phyloP scores from a whole-genome alignment of 164 flowering plant species.

The Saururus chinensis region DNA sequence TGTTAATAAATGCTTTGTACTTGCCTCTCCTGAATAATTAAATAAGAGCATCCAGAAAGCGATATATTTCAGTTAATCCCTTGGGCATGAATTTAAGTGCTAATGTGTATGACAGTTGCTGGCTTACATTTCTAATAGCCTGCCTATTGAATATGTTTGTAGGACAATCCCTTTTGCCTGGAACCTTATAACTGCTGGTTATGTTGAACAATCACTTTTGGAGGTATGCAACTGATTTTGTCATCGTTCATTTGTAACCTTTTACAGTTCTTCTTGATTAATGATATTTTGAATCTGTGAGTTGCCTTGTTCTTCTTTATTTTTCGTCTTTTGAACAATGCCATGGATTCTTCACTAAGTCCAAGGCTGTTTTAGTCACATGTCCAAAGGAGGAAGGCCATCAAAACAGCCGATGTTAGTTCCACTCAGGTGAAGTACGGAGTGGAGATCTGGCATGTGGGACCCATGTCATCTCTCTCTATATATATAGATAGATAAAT shows the following conservation, averaged over 20 bases:
- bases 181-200: conserved; percentile 94
- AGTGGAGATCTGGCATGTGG: too few species aligned
- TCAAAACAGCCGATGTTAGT: too few species aligned
- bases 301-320: not conserved
- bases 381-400: too few species aligned
- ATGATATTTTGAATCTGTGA: not conserved
- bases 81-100: not conserved
- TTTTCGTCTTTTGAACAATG: too few species aligned
- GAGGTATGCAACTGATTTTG: conserved; percentile 46
- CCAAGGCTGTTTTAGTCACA: too few species aligned
- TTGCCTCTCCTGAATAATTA: too few species aligned
- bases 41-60: too few species aligned
- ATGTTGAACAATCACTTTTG: conserved; percentile 59
- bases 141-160: conserved; percentile 12
- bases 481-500: too few species aligned
- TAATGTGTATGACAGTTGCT: not conserved
- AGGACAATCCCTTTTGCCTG: conserved; percentile 98
- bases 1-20: not conserved
- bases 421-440: too few species aligned
- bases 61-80: too few species aligned
- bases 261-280: not conserved
- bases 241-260: not conserved
- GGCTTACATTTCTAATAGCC: not conserved
- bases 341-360: too few species aligned
- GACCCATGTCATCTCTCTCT: too few species aligned